Evolutionary conservation across 2,329 filamentous ascomycete genomes (phyloP).

Genomic region (Gyromitra esculenta): DNA sequence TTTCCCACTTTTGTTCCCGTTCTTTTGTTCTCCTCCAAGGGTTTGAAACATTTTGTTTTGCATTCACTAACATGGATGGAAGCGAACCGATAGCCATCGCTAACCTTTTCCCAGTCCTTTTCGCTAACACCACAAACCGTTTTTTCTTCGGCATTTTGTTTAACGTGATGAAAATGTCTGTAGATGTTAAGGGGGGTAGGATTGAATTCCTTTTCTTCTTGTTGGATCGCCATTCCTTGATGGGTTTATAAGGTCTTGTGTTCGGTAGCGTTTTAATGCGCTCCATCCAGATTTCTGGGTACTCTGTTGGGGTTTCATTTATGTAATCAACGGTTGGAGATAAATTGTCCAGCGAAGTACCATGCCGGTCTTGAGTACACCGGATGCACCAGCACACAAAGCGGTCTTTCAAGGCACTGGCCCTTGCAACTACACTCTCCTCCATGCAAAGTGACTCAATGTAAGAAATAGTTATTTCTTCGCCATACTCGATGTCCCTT

Average conservation of each 20-base stretch:
- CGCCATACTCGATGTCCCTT: constrained; percentile 28
- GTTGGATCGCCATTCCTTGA: neutral
- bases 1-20: neutral
- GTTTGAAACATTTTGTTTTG: constrained; percentile 9
- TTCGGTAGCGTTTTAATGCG: constrained; percentile 1
- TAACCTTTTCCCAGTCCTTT: constrained; percentile 18
- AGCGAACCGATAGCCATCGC: constrained; percentile 5
- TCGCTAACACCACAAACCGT: neutral
- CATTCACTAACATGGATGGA: constrained; percentile 1
- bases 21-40: neutral
- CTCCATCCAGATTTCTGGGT: constrained; percentile 18
- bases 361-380: neutral
- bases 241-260: neutral
- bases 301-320: constrained; percentile 19
- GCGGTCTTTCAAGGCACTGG: constrained; percentile 15
- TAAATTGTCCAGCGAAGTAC: neutral
- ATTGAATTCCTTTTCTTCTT: neutral
- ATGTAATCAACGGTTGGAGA: neutral
- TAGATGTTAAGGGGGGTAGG: neutral
- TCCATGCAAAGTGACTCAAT: constrained; percentile 8
- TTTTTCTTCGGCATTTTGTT: constrained; percentile 25
- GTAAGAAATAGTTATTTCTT: constrained; percentile 35
- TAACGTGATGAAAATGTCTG: constrained; percentile 11
- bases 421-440: neutral
- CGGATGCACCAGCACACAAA: constrained; percentile 30